Evolutionary conservation across 2,329 filamentous ascomycete genomes (phyloP), one percentile per base, ranked within the genome.

Genomic region (Emergomyces pasteurianus): DNA sequence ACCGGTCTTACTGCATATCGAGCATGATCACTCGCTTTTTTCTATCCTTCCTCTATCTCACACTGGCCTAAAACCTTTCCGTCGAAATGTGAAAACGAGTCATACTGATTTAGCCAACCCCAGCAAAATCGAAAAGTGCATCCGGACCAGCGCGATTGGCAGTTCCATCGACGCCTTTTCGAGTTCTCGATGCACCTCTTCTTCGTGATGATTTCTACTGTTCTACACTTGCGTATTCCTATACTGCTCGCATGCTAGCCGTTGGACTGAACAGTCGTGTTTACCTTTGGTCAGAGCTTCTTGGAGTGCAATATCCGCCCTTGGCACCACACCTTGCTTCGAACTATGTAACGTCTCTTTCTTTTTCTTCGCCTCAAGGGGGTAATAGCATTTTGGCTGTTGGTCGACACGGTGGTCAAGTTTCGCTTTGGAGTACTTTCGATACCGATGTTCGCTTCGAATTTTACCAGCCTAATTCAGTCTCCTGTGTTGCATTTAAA

Each of bases 201-300:
- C 79, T 97, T n/a, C 85, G 90, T 61, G 91, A 97, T 68, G 92
- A 99, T 73, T 99, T 92, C 72, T 99, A 99, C 72, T 96, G 91
- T 75, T 94, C 92, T 0, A 81, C 92, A 2, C 80, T 99, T 59
- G 90, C 94, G 10, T 97, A 96, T 72, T 95, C 88, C 0, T 74
- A 81, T 47, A 88, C 83, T 8, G 83, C 85, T 58, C 83, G 88
- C 59, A 89, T 87, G 16, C 81, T 99, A 18, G 92, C 90, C 21
- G 89, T 97, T 21, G 92, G 90, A 0, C 80, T 97, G 16, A 87
- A 86, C 0, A 85, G 86, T 59, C 80, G 86, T 42, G 82, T 99
- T 4, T 96, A 95, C 72, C 83, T 89, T 5, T 99, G 92, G 94
- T 92, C 90, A 0, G 92, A 97, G 71, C 74, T 78, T 40, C 77